Percentiles rank a stretch among this genome's conserved stretches.
phyloP scores from a whole-genome alignment of 2,329 filamentous ascomycete species.

The Arthrobotrys iridis region DNA sequence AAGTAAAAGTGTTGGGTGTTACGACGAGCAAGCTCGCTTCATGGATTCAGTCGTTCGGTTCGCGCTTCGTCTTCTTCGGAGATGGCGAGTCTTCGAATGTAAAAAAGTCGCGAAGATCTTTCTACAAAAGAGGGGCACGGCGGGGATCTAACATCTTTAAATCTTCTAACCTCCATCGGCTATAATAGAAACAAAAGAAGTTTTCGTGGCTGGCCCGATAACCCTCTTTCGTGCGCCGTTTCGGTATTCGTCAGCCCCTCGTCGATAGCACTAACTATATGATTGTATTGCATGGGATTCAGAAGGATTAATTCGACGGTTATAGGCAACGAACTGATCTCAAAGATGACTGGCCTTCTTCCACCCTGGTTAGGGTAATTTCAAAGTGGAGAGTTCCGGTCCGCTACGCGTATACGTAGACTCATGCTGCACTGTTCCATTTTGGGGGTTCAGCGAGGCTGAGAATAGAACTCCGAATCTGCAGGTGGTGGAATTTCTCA shows the following conservation, averaged over 20 bases:
- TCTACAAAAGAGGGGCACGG: background rate
- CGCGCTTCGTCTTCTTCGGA: background rate
- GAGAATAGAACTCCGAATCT: slow-evolving; percentile 18
- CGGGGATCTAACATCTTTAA: slow-evolving; percentile 22
- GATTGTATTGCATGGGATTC: background rate
- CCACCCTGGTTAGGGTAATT: background rate
- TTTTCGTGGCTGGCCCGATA: slow-evolving; percentile 20
- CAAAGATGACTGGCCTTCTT: background rate
- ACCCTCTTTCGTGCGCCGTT: slow-evolving; percentile 12
- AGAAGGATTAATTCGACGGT: slow-evolving; percentile 17
- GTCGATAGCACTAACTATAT: slow-evolving; percentile 43
- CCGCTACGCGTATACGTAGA: slow-evolving; percentile 19
- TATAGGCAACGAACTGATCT: background rate
- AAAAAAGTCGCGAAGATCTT: background rate
- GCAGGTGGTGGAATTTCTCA: slow-evolving; percentile 31
- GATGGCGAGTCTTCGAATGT: background rate
- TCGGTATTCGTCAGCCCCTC: slow-evolving; percentile 40
- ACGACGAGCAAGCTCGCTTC: background rate
- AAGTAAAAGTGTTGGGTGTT: background rate
- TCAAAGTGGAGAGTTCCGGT: slow-evolving; percentile 34
- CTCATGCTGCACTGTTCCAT: background rate
- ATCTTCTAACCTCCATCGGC: slow-evolving; percentile 17
- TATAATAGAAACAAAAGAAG: slow-evolving; percentile 5
- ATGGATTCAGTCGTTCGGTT: background rate
- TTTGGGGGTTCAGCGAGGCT: slow-evolving; percentile 32